Evolutionary conservation across 1,284 basidiomycete species (phyloP).

Genomic region (Puccinia novopanici): DNA sequence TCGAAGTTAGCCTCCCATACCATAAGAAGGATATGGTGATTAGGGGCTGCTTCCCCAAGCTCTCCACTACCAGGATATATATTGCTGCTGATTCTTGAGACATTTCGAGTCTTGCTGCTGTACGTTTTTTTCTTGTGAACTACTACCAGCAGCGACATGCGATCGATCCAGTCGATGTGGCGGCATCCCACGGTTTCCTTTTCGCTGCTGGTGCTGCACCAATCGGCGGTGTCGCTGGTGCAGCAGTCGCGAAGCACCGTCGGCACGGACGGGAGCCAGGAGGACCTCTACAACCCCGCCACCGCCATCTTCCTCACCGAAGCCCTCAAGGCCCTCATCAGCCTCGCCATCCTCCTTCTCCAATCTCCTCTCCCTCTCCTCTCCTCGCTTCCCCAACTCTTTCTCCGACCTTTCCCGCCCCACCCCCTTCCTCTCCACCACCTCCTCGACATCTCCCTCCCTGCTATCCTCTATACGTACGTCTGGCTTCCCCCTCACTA

Average conservation of each 20-base stretch:
- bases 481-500: neutral
- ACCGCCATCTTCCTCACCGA: conserved; percentile 44
- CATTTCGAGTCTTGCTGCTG: too few species aligned
- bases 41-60: too few species aligned
- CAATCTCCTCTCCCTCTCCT: neutral
- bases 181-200: neutral
- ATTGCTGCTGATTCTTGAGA: too few species aligned
- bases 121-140: too few species aligned
- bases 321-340: conserved; percentile 27
- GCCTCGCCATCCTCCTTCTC: conserved; percentile 1
- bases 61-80: too few species aligned
- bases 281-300: conserved; percentile 34
- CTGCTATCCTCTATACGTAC: conserved; percentile 42
- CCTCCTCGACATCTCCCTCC: conserved; percentile 3
- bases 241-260: neutral
- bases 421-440: neutral
- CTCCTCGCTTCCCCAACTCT: neutral
- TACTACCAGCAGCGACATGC: too few species aligned
- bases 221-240: conserved; percentile 15
- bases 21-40: too few species aligned
- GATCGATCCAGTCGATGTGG: too few species aligned
- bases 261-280: neutral
- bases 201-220: conserved; percentile 34
- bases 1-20: too few species aligned
- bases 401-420: neutral